Conservation (phyloP, 2,329 filamentous ascomycete genomes). For the Apiospora rasikravindrae region DNA sequence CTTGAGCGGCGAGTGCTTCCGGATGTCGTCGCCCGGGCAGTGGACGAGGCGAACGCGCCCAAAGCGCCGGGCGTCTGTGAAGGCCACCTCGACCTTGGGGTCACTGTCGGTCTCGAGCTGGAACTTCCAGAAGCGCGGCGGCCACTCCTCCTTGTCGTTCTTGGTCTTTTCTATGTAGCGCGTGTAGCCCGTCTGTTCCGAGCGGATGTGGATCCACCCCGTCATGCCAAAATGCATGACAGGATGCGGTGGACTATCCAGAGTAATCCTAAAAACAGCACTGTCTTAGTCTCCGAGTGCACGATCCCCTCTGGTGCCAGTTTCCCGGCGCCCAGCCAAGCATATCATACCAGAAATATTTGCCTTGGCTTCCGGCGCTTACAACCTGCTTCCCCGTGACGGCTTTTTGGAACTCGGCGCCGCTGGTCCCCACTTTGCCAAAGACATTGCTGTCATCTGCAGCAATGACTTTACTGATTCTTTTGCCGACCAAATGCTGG, state of each 20-base stretch:
- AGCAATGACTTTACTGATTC: slow-evolving; percentile 71
- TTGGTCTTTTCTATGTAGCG: slow-evolving; percentile 80
- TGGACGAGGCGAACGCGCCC: slow-evolving; percentile 82
- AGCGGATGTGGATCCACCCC: slow-evolving; percentile 87
- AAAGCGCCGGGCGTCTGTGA: slow-evolving; percentile 82
- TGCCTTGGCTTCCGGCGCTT: slow-evolving; percentile 83
- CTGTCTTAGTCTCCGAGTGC: not conserved
- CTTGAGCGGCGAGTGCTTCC: slow-evolving; percentile 77
- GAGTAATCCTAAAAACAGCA: slow-evolving; percentile 50
- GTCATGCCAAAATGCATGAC: slow-evolving; percentile 88
- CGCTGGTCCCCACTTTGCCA: slow-evolving; percentile 86
- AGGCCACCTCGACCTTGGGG: slow-evolving; percentile 69
- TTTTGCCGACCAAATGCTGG: slow-evolving; percentile 83
- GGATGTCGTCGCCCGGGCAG: slow-evolving; percentile 76
- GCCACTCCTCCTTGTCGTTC: slow-evolving; percentile 72
- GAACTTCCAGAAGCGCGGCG: slow-evolving; percentile 90
- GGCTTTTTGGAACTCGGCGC: slow-evolving; percentile 73
- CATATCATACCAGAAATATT: slow-evolving; percentile 79
- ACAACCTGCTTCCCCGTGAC: slow-evolving; percentile 75
- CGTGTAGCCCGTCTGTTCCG: slow-evolving; percentile 77
- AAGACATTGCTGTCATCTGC: slow-evolving; percentile 85
- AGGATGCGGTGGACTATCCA: slow-evolving; percentile 82
- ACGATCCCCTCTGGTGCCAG: not conserved
- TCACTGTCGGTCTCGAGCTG: slow-evolving; percentile 67
- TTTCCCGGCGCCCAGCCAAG: not conserved